These are phyloP conservation scores for Pythium sukuiense DNA, from an alignment of 352 stramenopile species.

Conservation along the genomic window DNA sequence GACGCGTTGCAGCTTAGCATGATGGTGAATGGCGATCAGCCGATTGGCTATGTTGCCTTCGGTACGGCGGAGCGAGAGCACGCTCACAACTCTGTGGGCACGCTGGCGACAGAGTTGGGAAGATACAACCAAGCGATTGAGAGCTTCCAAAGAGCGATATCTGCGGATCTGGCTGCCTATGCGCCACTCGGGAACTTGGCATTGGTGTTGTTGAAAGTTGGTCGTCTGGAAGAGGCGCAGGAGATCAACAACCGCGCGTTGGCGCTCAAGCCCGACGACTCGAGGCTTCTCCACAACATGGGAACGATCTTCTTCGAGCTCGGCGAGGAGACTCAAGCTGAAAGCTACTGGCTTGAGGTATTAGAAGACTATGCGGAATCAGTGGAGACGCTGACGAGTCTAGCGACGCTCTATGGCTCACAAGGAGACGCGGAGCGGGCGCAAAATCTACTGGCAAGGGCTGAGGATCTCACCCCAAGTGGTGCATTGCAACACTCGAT, in stretches of 20 bases:
- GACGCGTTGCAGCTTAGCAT: conserved; percentile 6
- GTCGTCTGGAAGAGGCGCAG: conserved; percentile 16
- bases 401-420: conserved; percentile 23
- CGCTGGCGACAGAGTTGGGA: conserved; percentile 18
- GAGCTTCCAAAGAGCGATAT: conserved; percentile 22
- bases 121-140: conserved; percentile 1
- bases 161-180: conserved; percentile 7
- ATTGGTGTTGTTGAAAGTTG: conserved; percentile 14
- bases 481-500: conserved; percentile 9
- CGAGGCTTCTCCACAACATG: conserved; percentile 32
- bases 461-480: neutral
- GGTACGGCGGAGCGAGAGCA: conserved; percentile 14
- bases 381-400: conserved; percentile 19
- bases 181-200: conserved; percentile 31
- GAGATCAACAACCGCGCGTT: conserved; percentile 20
- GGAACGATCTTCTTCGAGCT: conserved; percentile 21
- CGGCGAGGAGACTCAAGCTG: conserved; percentile 6
- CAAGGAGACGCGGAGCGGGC: conserved; percentile 16
- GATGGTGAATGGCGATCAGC: too few species aligned
- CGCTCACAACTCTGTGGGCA: conserved; percentile 33
- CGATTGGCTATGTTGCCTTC: neutral
- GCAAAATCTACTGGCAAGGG: neutral
- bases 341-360: conserved; percentile 18
- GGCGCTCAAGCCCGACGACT: conserved; percentile 17
- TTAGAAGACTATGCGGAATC: conserved; percentile 10